These are phyloP conservation scores for Dipodascus albidus DNA, from an alignment of 805 yeast species.

Conservation along the genomic window DNA sequence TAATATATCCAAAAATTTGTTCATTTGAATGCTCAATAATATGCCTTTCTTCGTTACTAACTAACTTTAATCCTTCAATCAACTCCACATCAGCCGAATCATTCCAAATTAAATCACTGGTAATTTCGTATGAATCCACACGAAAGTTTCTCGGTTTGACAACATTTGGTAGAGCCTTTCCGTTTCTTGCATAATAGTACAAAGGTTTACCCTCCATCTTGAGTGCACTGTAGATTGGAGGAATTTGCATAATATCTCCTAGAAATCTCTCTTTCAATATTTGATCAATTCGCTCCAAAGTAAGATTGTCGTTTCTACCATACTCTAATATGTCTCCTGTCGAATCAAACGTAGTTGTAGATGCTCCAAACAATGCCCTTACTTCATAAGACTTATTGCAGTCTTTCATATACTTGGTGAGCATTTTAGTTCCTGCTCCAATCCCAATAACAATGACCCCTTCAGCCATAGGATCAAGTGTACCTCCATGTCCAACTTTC, in stretches of 20 bases:
- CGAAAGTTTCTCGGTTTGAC: constrained; percentile 66
- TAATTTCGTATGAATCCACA: constrained; percentile 41
- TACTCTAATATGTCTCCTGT: constrained; percentile 71
- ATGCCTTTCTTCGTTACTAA: background rate
- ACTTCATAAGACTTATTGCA: constrained; percentile 75
- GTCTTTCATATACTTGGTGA: constrained; percentile 59
- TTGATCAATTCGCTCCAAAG: constrained; percentile 37
- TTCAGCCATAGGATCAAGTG: constrained; percentile 90
- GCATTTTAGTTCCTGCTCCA: constrained; percentile 80
- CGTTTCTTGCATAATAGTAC: constrained; percentile 88
- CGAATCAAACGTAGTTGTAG: constrained; percentile 88
- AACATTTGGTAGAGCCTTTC: constrained; percentile 71
- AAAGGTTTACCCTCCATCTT: constrained; percentile 91
- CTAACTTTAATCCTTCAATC: background rate
- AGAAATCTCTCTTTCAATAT: constrained; percentile 47
- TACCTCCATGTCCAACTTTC: constrained; percentile 98
- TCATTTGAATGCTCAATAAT: background rate
- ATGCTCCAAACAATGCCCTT: constrained; percentile 74
- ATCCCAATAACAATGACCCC: constrained; percentile 86
- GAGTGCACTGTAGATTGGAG: constrained; percentile 90
- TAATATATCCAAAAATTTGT: background rate
- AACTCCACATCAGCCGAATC: background rate
- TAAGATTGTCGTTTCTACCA: constrained; percentile 46
- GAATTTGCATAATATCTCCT: constrained; percentile 78
- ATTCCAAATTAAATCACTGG: background rate